Conservation (phyloP, 768 basidiomycete species). For the Suillus hirtellus region DNA sequence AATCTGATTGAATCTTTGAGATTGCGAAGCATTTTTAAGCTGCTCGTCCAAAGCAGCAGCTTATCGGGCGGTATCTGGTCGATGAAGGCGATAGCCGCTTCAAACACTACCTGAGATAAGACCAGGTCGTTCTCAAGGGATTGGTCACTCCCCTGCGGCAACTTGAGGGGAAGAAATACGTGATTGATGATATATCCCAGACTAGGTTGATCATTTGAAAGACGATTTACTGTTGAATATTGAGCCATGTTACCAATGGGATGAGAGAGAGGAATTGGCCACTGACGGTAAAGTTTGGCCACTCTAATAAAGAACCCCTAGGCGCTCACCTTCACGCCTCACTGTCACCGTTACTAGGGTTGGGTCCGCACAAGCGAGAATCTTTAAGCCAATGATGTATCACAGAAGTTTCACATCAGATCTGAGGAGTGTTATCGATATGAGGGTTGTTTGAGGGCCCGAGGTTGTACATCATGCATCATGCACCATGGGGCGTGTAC, state of each 20-base stretch:
- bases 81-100: constrained; percentile 23
- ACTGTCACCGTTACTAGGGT: neutral
- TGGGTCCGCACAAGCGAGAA: neutral
- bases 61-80: constrained; percentile 7
- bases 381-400: neutral
- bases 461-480: neutral
- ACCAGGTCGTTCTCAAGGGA: constrained; percentile 23
- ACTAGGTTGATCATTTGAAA: neutral
- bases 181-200: constrained; percentile 41
- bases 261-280: neutral
- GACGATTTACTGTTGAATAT: neutral
- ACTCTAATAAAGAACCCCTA: neutral
- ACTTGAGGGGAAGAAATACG: constrained; percentile 42
- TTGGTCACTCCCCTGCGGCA: constrained; percentile 40
- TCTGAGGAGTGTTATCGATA: neutral
- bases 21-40: constrained; percentile 34
- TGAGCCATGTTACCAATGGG: neutral
- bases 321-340: neutral
- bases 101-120: constrained; percentile 24
- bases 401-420: neutral
- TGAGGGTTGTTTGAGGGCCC: neutral
- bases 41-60: constrained; percentile 29
- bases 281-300: neutral
- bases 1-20: constrained; percentile 15
- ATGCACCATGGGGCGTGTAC: neutral